These are phyloP conservation scores for Fusarium haematococcum DNA, from an alignment of 2,329 filamentous ascomycete genomes.

Conservation along the genomic window DNA sequence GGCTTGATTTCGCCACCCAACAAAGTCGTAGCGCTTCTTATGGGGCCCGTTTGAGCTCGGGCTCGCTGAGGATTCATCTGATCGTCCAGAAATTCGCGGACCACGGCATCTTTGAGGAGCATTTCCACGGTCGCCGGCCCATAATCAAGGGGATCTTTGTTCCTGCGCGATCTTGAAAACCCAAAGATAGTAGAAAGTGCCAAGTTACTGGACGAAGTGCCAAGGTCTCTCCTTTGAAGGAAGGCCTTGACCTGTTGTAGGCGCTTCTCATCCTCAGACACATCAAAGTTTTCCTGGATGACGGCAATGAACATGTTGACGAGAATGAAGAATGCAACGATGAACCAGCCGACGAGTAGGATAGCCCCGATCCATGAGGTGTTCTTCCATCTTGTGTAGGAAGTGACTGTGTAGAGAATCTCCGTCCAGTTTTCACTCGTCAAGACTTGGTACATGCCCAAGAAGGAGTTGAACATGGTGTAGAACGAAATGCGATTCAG, in stretches of 20 bases:
- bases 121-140: constrained; percentile 94
- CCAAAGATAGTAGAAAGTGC: constrained; percentile 79
- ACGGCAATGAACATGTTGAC: constrained; percentile 99
- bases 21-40: constrained; percentile 48
- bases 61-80: constrained; percentile 47
- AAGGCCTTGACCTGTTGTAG: constrained; percentile 97
- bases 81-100: constrained; percentile 91
- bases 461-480: constrained; percentile 93
- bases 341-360: constrained; percentile 96
- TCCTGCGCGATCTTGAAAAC: constrained; percentile 68
- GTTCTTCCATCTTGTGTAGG: constrained; percentile 70
- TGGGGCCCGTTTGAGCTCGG: constrained; percentile 47
- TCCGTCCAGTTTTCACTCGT: constrained; percentile 97
- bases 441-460: constrained; percentile 97
- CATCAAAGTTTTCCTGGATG: constrained; percentile 99
- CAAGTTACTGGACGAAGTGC: constrained; percentile 77
- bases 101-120: constrained; percentile 95
- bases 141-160: constrained; percentile 89
- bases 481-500: constrained; percentile 81
- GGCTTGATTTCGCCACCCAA: constrained; percentile 62
- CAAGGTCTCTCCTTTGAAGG: constrained; percentile 88
- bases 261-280: constrained; percentile 97
- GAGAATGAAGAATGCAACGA: constrained; percentile 93
- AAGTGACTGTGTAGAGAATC: constrained; percentile 85
- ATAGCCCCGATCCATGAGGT: constrained; percentile 94